Evolutionary conservation across 371 early-diverging fungal species (phyloP).

Genomic region (Mortierella polycephala): DNA sequence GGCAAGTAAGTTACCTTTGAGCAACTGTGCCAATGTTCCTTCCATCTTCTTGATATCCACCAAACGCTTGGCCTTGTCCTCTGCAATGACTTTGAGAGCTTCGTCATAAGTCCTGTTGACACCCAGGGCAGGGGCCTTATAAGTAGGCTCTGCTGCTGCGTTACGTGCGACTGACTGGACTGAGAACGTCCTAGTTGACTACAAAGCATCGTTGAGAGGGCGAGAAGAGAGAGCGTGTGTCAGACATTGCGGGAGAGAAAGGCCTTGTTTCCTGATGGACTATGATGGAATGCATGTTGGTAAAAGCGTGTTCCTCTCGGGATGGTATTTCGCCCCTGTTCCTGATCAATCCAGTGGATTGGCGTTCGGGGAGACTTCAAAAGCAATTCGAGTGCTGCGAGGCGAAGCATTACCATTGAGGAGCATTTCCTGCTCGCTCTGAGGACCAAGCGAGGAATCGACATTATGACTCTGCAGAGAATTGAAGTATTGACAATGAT

Average conservation of each 20-base stretch:
- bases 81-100: constrained; percentile 76
- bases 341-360: constrained; percentile 21
- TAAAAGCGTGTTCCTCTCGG: too few relatives aligned
- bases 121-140: constrained; percentile 61
- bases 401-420: constrained; percentile 11
- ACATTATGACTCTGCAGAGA: constrained; percentile 15
- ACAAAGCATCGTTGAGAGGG: neutral
- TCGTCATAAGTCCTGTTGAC: constrained; percentile 80
- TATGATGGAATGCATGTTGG: too few relatives aligned
- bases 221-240: neutral
- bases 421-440: constrained; percentile 34
- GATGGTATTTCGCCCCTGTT: neutral
- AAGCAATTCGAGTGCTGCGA: neutral
- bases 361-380: too few relatives aligned
- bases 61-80: constrained; percentile 70
- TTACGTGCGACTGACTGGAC: constrained; percentile 31
- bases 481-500: neutral
- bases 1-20: constrained; percentile 54
- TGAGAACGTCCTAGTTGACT: constrained; percentile 44
- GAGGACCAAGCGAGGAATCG: constrained; percentile 40
- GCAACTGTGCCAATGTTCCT: constrained; percentile 62
- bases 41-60: constrained; percentile 64
- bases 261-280: neutral
- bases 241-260: neutral
- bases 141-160: constrained; percentile 45